Evolutionary conservation across 352 stramenopile species (phyloP).

Genomic region (Sclerospora graminicola): DNA sequence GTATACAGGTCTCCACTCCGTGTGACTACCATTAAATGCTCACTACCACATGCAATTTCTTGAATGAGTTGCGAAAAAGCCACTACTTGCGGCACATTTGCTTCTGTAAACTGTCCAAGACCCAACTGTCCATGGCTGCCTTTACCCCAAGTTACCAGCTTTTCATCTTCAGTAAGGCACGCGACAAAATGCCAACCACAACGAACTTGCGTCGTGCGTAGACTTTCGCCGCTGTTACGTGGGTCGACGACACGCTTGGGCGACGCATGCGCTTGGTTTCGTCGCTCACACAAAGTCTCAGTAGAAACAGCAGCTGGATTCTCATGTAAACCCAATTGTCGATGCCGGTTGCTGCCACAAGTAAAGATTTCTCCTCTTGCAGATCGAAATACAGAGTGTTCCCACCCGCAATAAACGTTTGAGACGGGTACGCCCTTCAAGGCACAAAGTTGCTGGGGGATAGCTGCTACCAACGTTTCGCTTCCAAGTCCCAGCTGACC

Average conservation of each 20-base stretch:
- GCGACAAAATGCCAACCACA: slow-evolving; percentile 78
- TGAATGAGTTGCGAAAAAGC: slow-evolving; percentile 21
- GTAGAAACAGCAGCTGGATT: not conserved
- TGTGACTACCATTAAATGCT: slow-evolving; percentile 57
- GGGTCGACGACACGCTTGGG: slow-evolving; percentile 16
- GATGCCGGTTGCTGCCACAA: slow-evolving; percentile 71
- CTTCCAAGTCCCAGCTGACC: slow-evolving; percentile 60
- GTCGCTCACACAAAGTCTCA: not conserved
- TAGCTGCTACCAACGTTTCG: slow-evolving; percentile 7
- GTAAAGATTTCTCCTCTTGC: slow-evolving; percentile 27
- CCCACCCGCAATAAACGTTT: slow-evolving; percentile 62
- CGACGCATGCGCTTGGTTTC: slow-evolving; percentile 18
- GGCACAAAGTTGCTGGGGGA: slow-evolving; percentile 19
- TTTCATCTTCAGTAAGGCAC: slow-evolving; percentile 24
- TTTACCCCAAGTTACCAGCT: slow-evolving; percentile 64
- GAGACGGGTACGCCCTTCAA: slow-evolving; percentile 13
- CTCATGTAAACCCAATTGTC: slow-evolving; percentile 39
- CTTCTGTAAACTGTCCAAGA: slow-evolving; percentile 16
- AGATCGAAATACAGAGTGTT: slow-evolving; percentile 61
- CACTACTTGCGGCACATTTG: slow-evolving; percentile 7
- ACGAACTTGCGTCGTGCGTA: slow-evolving; percentile 26
- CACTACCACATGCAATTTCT: slow-evolving; percentile 61
- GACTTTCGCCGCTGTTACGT: slow-evolving; percentile 1
- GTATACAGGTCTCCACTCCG: slow-evolving; percentile 48
- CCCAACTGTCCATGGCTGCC: slow-evolving; percentile 63